A percentile compares a stretch with the other conserved stretches of the same genome.
Conservation (phyloP, 2,329 filamentous ascomycete species). For the Colletotrichum abscissum region DNA sequence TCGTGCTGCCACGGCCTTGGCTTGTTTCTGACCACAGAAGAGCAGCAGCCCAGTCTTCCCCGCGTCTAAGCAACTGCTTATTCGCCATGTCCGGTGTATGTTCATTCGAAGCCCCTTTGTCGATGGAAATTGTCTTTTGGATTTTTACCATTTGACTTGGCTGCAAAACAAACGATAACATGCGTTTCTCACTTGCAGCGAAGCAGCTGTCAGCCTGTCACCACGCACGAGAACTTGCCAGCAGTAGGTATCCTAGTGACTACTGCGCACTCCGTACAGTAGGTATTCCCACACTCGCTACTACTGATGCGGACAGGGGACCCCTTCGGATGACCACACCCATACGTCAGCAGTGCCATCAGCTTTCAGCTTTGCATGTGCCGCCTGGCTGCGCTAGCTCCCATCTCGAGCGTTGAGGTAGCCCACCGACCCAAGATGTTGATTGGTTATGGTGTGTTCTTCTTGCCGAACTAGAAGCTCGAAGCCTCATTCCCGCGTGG, state of each 20-base stretch:
- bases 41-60: neutral
- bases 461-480: slow-evolving; percentile 1
- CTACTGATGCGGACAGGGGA: neutral
- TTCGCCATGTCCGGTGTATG: too few relatives aligned
- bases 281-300: neutral
- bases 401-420: neutral
- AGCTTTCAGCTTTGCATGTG: slow-evolving; percentile 12
- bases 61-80: neutral
- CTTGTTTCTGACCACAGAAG: slow-evolving; percentile 10
- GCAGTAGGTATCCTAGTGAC: neutral
- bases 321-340: neutral
- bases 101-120: neutral
- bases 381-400: slow-evolving; percentile 5
- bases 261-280: too few relatives aligned
- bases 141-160: neutral
- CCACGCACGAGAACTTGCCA: neutral
- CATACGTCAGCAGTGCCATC: slow-evolving; percentile 14
- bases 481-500: slow-evolving; percentile 21
- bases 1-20: slow-evolving; percentile 2
- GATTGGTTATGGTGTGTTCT: slow-evolving; percentile 14
- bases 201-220: neutral
- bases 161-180: neutral
- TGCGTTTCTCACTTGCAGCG: neutral
- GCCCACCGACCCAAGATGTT: neutral
- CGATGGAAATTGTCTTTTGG: neutral